Percentiles rank a stretch among this genome's conserved stretches.
Evolutionary conservation across 805 yeast species (phyloP).

Genomic region (Candida orba): DNA sequence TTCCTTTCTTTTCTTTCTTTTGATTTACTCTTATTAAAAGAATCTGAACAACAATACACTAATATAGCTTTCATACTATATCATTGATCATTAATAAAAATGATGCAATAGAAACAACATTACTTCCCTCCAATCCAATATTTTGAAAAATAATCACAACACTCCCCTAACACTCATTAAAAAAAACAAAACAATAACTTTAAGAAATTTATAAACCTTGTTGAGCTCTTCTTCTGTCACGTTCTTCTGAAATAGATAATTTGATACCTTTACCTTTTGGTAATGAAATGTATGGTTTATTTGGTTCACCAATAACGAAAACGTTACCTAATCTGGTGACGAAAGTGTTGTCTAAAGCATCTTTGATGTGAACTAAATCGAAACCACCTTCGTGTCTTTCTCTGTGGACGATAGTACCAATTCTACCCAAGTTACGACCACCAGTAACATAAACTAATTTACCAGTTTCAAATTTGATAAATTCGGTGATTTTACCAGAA

Average conservation of each 20-base stretch:
- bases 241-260: constrained; percentile 92
- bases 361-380: constrained; percentile 96
- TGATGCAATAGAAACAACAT: constrained; percentile 21
- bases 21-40: not conserved
- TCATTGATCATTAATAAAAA: constrained; percentile 18
- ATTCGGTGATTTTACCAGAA: constrained; percentile 87
- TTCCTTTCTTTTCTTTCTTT: not conserved
- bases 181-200: constrained; percentile 2
- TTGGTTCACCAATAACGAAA: constrained; percentile 91
- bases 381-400: constrained; percentile 98
- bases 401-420: constrained; percentile 92
- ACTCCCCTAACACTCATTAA: constrained; percentile 1
- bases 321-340: constrained; percentile 93
- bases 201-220: constrained; percentile 16
- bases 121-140: not conserved
- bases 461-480: constrained; percentile 89
- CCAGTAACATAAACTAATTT: constrained; percentile 90
- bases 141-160: not conserved
- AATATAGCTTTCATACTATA: constrained; percentile 4
- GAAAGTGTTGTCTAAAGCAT: constrained; percentile 87
- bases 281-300: constrained; percentile 88
- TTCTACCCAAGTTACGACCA: constrained; percentile 98
- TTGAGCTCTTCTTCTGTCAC: constrained; percentile 96
- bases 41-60: constrained; percentile 19
- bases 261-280: constrained; percentile 99